Conservation (phyloP, 2,329 filamentous ascomycete genomes). For the Tympanopsis confertula region DNA sequence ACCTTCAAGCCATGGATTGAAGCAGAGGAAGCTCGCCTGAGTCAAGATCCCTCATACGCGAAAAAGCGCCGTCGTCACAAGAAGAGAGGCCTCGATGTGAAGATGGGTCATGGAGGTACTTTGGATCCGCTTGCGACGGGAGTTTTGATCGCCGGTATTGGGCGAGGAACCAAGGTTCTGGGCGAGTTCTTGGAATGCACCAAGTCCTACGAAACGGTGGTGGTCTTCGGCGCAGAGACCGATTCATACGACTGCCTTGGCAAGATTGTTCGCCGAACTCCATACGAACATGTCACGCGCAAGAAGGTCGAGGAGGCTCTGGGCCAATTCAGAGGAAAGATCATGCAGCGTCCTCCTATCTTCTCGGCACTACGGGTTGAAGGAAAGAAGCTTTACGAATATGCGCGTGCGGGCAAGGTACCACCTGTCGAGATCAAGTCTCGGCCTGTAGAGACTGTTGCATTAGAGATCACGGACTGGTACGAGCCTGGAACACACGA, state of each 20-base stretch:
- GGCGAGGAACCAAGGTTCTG: slow-evolving; percentile 50
- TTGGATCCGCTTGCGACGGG: slow-evolving; percentile 44
- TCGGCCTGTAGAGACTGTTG: slow-evolving; percentile 41
- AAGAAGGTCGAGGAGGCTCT: slow-evolving; percentile 45
- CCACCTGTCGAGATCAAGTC: slow-evolving; percentile 48
- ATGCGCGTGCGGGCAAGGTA: slow-evolving; percentile 49
- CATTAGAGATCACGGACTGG: slow-evolving; percentile 48
- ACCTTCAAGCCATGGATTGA: slow-evolving; percentile 47
- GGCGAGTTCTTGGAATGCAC: slow-evolving; percentile 47
- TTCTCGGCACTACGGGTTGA: slow-evolving; percentile 53
- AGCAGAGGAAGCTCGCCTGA: slow-evolving; percentile 27
- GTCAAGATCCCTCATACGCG: slow-evolving; percentile 19
- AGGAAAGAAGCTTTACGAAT: slow-evolving; percentile 58
- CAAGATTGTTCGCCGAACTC: slow-evolving; percentile 42
- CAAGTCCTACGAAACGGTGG: slow-evolving; percentile 52
- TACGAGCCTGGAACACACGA: slow-evolving; percentile 42
- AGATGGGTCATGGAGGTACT: slow-evolving; percentile 58
- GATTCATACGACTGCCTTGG: slow-evolving; percentile 53
- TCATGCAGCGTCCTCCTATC: slow-evolving; percentile 55
- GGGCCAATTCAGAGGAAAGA: slow-evolving; percentile 43
- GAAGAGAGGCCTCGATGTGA: slow-evolving; percentile 34
- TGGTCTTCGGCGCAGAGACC: slow-evolving; percentile 54
- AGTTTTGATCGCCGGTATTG: slow-evolving; percentile 51
- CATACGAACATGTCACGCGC: slow-evolving; percentile 44
- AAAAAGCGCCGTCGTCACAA: slow-evolving; percentile 16